Conservation (phyloP, 2,329 filamentous ascomycete genomes). For the Emericellopsis cladophorae region DNA sequence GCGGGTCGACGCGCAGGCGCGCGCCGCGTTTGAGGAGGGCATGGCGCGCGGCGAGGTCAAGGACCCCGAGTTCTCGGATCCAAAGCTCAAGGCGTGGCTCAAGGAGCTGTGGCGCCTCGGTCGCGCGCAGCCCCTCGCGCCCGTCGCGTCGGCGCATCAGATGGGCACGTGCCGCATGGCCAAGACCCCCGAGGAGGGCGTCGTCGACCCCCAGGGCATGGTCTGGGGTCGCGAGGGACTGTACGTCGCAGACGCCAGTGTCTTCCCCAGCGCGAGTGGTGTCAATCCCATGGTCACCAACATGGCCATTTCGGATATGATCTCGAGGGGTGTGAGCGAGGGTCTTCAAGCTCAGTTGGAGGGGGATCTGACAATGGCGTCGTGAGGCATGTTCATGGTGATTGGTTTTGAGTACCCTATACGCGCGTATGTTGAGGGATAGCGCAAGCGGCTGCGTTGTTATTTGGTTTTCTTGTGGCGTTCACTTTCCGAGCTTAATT, state of each 20-base stretch:
- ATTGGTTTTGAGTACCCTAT: too few species aligned
- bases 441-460: too few species aligned
- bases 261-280: slow-evolving; percentile 64
- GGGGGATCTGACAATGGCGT: too few species aligned
- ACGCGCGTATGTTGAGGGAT: too few species aligned
- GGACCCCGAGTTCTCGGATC: slow-evolving; percentile 39
- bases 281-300: slow-evolving; percentile 74
- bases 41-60: slow-evolving; percentile 8
- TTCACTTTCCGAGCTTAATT: too few species aligned
- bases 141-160: slow-evolving; percentile 64
- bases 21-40: neutral
- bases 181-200: slow-evolving; percentile 32
- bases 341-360: slow-evolving; percentile 19
- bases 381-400: too few species aligned
- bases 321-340: slow-evolving; percentile 42
- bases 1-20: slow-evolving; percentile 11
- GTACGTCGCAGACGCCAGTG: slow-evolving; percentile 62
- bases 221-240: slow-evolving; percentile 56
- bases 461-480: too few species aligned
- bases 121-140: slow-evolving; percentile 34
- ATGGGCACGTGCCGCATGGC: slow-evolving; percentile 73
- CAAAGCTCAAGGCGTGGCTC: slow-evolving; percentile 50
- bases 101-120: slow-evolving; percentile 31
- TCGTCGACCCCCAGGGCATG: slow-evolving; percentile 43
- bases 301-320: slow-evolving; percentile 59